Evolutionary conservation across 2,329 filamentous ascomycete genomes (phyloP), one percentile per base, ranked within the genome.

Genomic region (Cladophialophora immunda): DNA sequence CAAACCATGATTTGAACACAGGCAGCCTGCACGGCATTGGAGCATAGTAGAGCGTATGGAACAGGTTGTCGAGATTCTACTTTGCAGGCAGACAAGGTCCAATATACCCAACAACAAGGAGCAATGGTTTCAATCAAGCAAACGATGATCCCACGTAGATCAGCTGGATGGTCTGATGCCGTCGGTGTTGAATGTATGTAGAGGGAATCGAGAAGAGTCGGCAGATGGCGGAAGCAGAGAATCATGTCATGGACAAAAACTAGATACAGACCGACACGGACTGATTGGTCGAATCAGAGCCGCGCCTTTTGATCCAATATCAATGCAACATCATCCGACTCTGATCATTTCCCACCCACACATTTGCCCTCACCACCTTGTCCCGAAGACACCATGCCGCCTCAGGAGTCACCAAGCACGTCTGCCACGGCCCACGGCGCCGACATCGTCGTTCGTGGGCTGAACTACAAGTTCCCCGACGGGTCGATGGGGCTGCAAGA

Each of bases 391-490:
- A 38, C 1, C 25, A 50, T 50, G 45, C 2, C 45, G 45, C 11
- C 45, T 3, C 19, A 50, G 45, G 38, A 50, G 19, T 45, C 38
- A 2, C 17, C 5, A 22, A 45, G 7, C 38, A 19, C 38, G n/a
- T 1, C 34, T 13, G 4, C 34, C 11, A 22, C 38, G 19, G 2
- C 19, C 19, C 58, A 25, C 45, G 57, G 17, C 87, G n/a, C 90
- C 9, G 87, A 89, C 57, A 92, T 99, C 76, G 80, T 87, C 73
- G 90, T 95, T 73, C 88, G 84, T 45, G 82, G 89, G 78, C 89
- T 99, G 62, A 93, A 89, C 70, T 99, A 98, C 85, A 89, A 87
- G 53, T 99, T 98, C 81, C 92, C 90, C 17, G 92, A 97, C 83
- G 90, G 91, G 76, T 89, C 90, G 53, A 87, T 86, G n/a, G 95